A percentile compares a stretch with the other conserved stretches of the same genome.
Conservation (phyloP, 192 early-diverging fungal species). For the Backusella psychrophila region DNA sequence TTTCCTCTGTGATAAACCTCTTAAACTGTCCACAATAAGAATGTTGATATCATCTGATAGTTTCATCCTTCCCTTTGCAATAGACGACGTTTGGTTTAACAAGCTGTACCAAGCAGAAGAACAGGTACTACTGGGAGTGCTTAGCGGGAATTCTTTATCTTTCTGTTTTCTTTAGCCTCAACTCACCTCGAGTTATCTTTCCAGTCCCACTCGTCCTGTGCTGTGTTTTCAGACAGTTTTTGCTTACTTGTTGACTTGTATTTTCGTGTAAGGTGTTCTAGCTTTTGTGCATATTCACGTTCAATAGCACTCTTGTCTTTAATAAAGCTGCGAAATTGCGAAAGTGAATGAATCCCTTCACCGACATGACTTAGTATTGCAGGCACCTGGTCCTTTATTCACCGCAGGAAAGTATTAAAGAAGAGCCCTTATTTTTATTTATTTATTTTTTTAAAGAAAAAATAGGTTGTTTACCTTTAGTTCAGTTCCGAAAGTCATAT, state of each 20-base stretch:
- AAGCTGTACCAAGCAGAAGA: slow-evolving; percentile 58
- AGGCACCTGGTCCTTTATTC: slow-evolving; percentile 50
- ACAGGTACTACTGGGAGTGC: slow-evolving; percentile 42
- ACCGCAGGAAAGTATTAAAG: background rate
- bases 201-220: slow-evolving; percentile 33
- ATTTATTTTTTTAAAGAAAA: background rate
- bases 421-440: background rate
- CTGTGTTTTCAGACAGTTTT: background rate
- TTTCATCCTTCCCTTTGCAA: slow-evolving; percentile 46
- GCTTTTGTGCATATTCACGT: slow-evolving; percentile 64
- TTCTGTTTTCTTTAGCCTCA: background rate
- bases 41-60: slow-evolving; percentile 53
- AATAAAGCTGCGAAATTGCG: slow-evolving; percentile 69
- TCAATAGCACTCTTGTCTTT: slow-evolving; percentile 69
- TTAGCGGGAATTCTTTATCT: background rate
- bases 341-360: slow-evolving; percentile 57
- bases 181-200: slow-evolving; percentile 41
- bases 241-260: slow-evolving; percentile 45
- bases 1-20: slow-evolving; percentile 49
- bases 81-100: slow-evolving; percentile 52
- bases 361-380: slow-evolving; percentile 48
- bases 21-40: slow-evolving; percentile 53
- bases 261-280: slow-evolving; percentile 62
- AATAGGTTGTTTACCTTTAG: slow-evolving; percentile 11
- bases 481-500: slow-evolving; percentile 29